phyloP scores from a whole-genome alignment of 345 rosid genomes.

The Populus alba region DNA sequence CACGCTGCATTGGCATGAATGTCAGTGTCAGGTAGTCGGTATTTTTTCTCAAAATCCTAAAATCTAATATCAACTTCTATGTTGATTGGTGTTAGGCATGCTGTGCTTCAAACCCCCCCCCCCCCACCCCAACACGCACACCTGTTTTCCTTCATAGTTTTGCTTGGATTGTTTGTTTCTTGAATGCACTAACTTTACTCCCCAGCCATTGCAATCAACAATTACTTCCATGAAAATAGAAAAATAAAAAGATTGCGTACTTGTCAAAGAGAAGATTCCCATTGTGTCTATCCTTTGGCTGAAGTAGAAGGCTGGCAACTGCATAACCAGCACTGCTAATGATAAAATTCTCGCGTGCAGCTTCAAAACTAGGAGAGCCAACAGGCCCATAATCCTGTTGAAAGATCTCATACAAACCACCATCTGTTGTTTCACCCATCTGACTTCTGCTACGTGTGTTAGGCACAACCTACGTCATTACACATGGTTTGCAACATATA shows the following conservation, averaged over 20 bases:
- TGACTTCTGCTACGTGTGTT: slow-evolving; percentile 93
- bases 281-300: slow-evolving; percentile 98
- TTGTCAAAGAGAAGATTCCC: slow-evolving; percentile 97
- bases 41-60: neutral
- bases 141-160: neutral
- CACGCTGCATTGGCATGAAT: slow-evolving; percentile 42
- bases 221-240: slow-evolving; percentile 12
- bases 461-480: slow-evolving; percentile 73
- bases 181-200: neutral
- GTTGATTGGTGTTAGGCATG: neutral
- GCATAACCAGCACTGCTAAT: slow-evolving; percentile 99
- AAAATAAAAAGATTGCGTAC: slow-evolving; percentile 36
- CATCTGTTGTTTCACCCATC: slow-evolving; percentile 99
- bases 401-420: slow-evolving; percentile 94
- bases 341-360: slow-evolving; percentile 93
- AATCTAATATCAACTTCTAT: neutral
- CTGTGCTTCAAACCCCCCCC: no score
- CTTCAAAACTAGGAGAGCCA: slow-evolving; percentile 83
- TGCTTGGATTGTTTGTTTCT: neutral
- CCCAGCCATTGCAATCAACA: neutral
- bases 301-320: slow-evolving; percentile 93
- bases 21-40: neutral
- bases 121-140: no score
- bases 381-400: slow-evolving; percentile 97
- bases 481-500: neutral